Evolutionary conservation across 768 basidiomycete genomes (phyloP), one percentile per base, ranked within the genome.

Genomic region (Podaxis sp.): DNA sequence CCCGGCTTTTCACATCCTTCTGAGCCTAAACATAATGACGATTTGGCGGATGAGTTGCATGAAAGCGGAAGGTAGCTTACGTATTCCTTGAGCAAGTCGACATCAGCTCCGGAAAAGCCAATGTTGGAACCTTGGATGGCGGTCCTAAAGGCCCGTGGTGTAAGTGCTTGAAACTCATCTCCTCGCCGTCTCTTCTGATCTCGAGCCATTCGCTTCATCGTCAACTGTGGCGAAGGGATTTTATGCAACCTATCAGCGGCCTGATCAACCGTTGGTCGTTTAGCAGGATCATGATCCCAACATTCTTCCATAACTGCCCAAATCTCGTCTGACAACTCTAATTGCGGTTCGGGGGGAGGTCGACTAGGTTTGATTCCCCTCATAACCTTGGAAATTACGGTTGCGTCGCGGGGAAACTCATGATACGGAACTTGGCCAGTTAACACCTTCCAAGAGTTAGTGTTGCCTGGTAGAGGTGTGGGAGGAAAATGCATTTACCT

Each of bases 341-440:
- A 59, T 17, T 59, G 33, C 4, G 12, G 38, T 57, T 59, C 33
- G 1, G 66, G 53, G 17, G 26, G 13, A 33, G 71, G 71, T 3
- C 61, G 61, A 3, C 66, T 53, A n/a, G 74, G 71, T 15, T 65
- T 63, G 26, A 48, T 40, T 9, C 71, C 72, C 33, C 44, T 42
- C 26, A 61, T 54, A 5, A 73, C 63, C 30, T 65, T 69, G 4
- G 68, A 26, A 12, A 73, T 71, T 7, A 76, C 72, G 3, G 68
- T 64, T 1, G 4, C 51, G 51, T 55, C 70, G 61, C 53, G 63
- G 59, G 7, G 44, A 12, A 7, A 69, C 64, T 46, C 71, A 65
- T 68, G 58, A 54, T 72, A 75, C 11, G 75, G 75, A 17, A 68
- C 52, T 2, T 65, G 59, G 13, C 69, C 70, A 0, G 70, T 68